Conservation (phyloP, 495 filamentous ascomycete genomes). For the Chaetomium fimeti region DNA sequence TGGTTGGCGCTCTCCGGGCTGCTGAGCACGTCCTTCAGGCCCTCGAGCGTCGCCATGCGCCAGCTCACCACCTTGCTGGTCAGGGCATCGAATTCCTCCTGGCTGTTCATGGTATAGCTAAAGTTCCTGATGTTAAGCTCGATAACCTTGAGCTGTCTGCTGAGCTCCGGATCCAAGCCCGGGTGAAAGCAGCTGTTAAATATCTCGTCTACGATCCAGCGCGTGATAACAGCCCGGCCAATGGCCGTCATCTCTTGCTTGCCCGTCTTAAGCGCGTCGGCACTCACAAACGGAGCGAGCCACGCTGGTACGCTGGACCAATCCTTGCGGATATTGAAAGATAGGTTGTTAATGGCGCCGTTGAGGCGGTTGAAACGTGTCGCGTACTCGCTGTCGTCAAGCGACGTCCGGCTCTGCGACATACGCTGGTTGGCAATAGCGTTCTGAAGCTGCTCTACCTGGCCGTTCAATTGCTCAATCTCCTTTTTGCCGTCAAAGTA, state of each 20-base stretch:
- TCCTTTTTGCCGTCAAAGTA: slow-evolving; percentile 95
- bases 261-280: slow-evolving; percentile 74
- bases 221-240: slow-evolving; percentile 83
- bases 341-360: slow-evolving; percentile 89
- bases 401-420: slow-evolving; percentile 87
- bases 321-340: slow-evolving; percentile 91
- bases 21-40: slow-evolving; percentile 70
- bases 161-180: slow-evolving; percentile 70
- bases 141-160: slow-evolving; percentile 75
- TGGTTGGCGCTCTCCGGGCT: slow-evolving; percentile 61
- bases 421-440: slow-evolving; percentile 93
- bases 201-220: slow-evolving; percentile 88
- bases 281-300: slow-evolving; percentile 74
- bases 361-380: slow-evolving; percentile 90
- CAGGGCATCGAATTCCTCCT: slow-evolving; percentile 87
- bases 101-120: slow-evolving; percentile 64
- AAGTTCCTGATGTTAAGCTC: slow-evolving; percentile 84
- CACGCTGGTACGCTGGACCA: slow-evolving; percentile 80
- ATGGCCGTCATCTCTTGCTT: slow-evolving; percentile 97
- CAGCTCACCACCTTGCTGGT: slow-evolving; percentile 86
- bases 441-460: slow-evolving; percentile 94
- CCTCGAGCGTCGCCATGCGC: slow-evolving; percentile 91
- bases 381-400: slow-evolving; percentile 93
- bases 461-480: slow-evolving; percentile 79
- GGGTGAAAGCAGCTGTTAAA: slow-evolving; percentile 93